Base-by-base conservation (phyloP, 2,329 filamentous ascomycete genomes). In the Fusarium sp. region DNA sequence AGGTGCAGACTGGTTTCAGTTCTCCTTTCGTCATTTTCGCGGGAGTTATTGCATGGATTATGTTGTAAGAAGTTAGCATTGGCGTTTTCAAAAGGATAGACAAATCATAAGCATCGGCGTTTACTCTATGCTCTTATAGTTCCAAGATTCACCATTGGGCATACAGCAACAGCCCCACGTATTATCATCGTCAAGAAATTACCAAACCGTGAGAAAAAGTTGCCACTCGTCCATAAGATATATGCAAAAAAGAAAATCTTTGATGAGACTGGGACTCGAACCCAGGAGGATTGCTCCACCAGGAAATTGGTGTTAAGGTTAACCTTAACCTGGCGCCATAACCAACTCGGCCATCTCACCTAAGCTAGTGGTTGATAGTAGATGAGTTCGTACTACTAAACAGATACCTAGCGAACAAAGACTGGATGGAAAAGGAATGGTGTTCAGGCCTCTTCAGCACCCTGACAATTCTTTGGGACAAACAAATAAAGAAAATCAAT, bases 281-380 rank as follows among this genome's bases (percentile, higher is more conserved):
- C 59, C 59, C 59, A 63, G 59, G 59, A 63, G 59, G 59, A 63
- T 63, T 63, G 59, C 59, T 63, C 59, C 59, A 63, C 59, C 59
- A 63, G 59, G 59, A 63, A 63, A 63, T 57, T 57, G 33, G 49
- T 63, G 59, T 63, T 49, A 57, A 63, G 59, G 59, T 63, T 62
- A 40, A 63, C 59, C 59, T 63, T 63, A 63, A 63, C 59, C 59
- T 63, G 59, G 58, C 59, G 59, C 59, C 59, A 63, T 63, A 63
- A 63, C 59, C 60, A 63, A 63, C 60, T 63, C 60, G 60, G 60
- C 60, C 60, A 63, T 63, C 60, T 63, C 60, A 63, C 60, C 60
- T n/a, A 50, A 50, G 39, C 58, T 63, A 58, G 39, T 50, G 43
- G 10, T 17, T 63, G 17, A 31, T 61, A 13, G 0, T 20, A 3